Evolutionary conservation across 305 asterid genomes (phyloP).

Genomic region (Solanum hybrid): DNA sequence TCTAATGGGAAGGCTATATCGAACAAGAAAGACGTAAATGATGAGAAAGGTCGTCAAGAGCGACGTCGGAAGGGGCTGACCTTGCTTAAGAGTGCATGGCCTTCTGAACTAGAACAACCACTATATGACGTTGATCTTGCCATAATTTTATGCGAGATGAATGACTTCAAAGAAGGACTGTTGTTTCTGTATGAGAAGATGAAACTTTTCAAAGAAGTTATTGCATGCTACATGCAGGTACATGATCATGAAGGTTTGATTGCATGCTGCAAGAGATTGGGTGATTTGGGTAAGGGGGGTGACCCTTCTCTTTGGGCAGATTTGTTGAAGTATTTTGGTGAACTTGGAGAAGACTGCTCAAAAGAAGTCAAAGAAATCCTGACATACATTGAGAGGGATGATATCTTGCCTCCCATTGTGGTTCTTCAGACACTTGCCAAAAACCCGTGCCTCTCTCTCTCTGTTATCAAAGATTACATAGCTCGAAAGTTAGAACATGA

Average conservation of each 20-base stretch:
- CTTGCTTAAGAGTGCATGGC: slow-evolving; percentile 89
- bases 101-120: slow-evolving; percentile 82
- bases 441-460: slow-evolving; percentile 83
- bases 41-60: slow-evolving; percentile 55
- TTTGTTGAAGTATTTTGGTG: slow-evolving; percentile 90
- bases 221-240: slow-evolving; percentile 89
- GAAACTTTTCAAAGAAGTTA: slow-evolving; percentile 92
- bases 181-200: slow-evolving; percentile 81
- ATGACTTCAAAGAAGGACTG: slow-evolving; percentile 68
- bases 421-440: slow-evolving; percentile 86
- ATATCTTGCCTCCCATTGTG: slow-evolving; percentile 85
- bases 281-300: slow-evolving; percentile 82
- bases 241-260: slow-evolving; percentile 91
- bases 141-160: slow-evolving; percentile 84
- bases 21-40: slow-evolving; percentile 20
- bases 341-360: slow-evolving; percentile 98
- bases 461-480: slow-evolving; percentile 88
- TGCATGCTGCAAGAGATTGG: slow-evolving; percentile 93
- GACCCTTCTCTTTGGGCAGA: slow-evolving; percentile 93
- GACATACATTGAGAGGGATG: slow-evolving; percentile 83
- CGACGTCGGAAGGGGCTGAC: slow-evolving; percentile 64
- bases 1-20: slow-evolving; percentile 33
- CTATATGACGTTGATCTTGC: slow-evolving; percentile 85
- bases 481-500: slow-evolving; percentile 91
- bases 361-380: slow-evolving; percentile 88